Evolutionary conservation across 176 grass and related monocot species (phyloP), one percentile per base, ranked within the genome.

Genomic region (Juncus inflexus): DNA sequence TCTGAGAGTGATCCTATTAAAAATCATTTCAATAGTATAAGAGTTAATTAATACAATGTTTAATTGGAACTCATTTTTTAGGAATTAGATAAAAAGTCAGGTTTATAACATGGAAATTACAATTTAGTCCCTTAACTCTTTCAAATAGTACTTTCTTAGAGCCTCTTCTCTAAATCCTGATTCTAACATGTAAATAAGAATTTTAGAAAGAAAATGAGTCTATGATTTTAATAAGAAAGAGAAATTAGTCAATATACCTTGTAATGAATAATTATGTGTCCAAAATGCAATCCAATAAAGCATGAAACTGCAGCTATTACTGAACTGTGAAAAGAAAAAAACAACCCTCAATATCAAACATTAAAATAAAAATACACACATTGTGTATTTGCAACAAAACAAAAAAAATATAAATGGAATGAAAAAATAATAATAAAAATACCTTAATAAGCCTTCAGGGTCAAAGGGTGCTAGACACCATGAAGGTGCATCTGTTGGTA

Each of bases 391-490:
- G 19, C 14, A 69, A 56, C 66, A 69, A 56, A 16, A 3, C n/a
- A 59, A 71, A 60, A 47, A 47, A 28, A 28, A 28, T 28, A 28
- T 28, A 28, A 28, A 40, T 69, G 6, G 11, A 41, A 71, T 45
- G 19, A 12, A 58, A 6, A 13, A 61, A 40, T 75, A 65, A 37
- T 60, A 35, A 42, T 52, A 68, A 19, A 45, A 9, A 51, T 79
- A 99, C 88, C 94, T 99, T 77, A 99, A 67, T 64, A 99, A 77
- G 75, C 94, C 94, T 68, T 99, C 88, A 6, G 88, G 94, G 68
- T 99, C 88, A 74, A 92, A 99, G 62, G 94, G 94, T 56, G 94
- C 88, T 37, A 84, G 55, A 43, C 94, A 99, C 94, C 94, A 99
- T 5, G 66, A 61, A 56, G 94, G 94, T 59, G 94, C 77, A 64